Conservation (phyloP, 2,329 filamentous ascomycete species). For the Verruconis gallopava region DNA sequence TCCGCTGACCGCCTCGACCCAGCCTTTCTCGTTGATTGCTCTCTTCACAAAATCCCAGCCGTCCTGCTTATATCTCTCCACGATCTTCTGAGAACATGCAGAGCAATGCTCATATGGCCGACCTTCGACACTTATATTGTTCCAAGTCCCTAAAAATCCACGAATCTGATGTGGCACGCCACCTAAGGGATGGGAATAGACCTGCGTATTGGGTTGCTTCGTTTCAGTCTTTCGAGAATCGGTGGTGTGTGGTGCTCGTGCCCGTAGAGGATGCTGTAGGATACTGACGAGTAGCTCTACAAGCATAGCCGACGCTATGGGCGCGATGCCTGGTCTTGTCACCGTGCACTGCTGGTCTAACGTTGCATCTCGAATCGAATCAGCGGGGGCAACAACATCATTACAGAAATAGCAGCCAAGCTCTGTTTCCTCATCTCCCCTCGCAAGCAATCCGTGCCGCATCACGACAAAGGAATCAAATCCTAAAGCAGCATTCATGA, state of each 20-base stretch:
- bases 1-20: conserved; percentile 64
- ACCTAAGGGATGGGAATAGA: conserved; percentile 47
- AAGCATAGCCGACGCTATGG: conserved; percentile 79
- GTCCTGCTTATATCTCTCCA: conserved; percentile 52
- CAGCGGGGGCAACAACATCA: conserved; percentile 85
- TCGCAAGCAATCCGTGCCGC: conserved; percentile 64
- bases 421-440: conserved; percentile 42
- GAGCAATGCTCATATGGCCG: conserved; percentile 70
- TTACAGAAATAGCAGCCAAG: conserved; percentile 98
- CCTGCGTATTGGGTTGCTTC: conserved; percentile 14
- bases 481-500: conserved; percentile 90
- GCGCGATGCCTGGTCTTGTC: conserved; percentile 81
- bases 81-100: conserved; percentile 59
- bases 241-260: conserved; percentile 21
- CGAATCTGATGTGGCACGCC: conserved; percentile 71
- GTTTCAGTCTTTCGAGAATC: conserved; percentile 13
- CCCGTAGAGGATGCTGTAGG: conserved; percentile 51
- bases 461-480: conserved; percentile 97
- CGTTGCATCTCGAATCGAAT: conserved; percentile 90
- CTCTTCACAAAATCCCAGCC: conserved; percentile 68
- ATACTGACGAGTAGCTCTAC: conserved; percentile 83
- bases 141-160: conserved; percentile 62
- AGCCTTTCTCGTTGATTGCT: conserved; percentile 62
- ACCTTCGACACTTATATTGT: conserved; percentile 60
- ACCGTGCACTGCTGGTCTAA: conserved; percentile 98